Evolutionary conservation across 805 yeast species (phyloP), one percentile per base, ranked within the genome.

Genomic region (Saccharomycopsis sp.): DNA sequence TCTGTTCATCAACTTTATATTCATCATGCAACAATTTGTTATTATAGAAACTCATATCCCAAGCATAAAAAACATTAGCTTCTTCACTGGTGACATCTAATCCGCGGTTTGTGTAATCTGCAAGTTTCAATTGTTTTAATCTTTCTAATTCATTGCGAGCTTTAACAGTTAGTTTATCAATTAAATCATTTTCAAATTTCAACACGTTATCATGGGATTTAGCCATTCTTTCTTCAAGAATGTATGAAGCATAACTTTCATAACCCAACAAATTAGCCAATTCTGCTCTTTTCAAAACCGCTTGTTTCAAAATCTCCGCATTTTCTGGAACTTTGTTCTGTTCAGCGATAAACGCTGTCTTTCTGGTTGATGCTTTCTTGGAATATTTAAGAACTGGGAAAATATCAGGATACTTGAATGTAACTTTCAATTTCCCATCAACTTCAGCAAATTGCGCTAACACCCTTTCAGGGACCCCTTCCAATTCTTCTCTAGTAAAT

Each of bases 171-270:
- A 85, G 66, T 58, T 79, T 81, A 2, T 55, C 54, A 50, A 69
- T 71, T 56, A 86, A 69, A 58, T 84, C 89, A 20, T 66, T 57
- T 52, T 85, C 68, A 56, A 85, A 86, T 24, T 61, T 57, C 53
- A 72, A 57, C 17, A 85, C 95, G 19, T 65, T 72, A 37, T 69
- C 67, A 35, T 80, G 75, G 23, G 66, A 70, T 56, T 85, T 82
- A 33, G 95, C 94, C 89, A 86, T 81, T 60, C 87, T 74, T 44
- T 78, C 82, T 50, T 85, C 90, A 51, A 86, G 67, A 29, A 79
- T 74, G 56, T 73, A 85, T 44, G 79, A 81, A 1, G 93, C 77
- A 61, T 74, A 85, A 45, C 74, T 74, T 7, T 70, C 60, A 61
- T 81, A 85, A 17, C 87, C 93, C 56, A 85, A 66, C 5, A 73